Percentiles rank a stretch among this genome's conserved stretches.
Conservation (phyloP, 2,329 filamentous ascomycete genomes). For the Pestalotiopsis fici region DNA sequence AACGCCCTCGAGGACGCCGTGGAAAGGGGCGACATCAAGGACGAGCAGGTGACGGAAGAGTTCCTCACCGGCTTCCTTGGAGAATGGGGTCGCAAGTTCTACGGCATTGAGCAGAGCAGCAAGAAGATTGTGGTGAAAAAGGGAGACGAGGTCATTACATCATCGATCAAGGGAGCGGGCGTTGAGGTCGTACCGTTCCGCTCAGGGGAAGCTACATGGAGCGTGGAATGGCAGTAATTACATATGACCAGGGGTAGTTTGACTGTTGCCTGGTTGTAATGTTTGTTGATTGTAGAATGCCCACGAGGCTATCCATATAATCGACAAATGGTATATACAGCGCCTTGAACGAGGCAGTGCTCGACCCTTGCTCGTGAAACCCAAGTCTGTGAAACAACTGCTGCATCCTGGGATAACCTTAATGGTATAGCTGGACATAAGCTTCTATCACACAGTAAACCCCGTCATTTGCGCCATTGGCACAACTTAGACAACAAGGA, state of each 20-base stretch:
- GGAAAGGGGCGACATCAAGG: constrained; percentile 24
- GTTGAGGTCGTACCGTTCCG: constrained; percentile 68
- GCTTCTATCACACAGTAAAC: neutral
- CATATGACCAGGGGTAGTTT: neutral
- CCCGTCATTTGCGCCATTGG: neutral
- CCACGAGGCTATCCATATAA: neutral
- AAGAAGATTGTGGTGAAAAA: constrained; percentile 13
- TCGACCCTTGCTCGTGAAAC: neutral
- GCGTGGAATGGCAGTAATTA: constrained; percentile 43
- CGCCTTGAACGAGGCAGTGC: neutral
- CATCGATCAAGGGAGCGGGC: constrained; percentile 54
- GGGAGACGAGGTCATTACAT: constrained; percentile 47
- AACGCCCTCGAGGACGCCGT: constrained; percentile 53
- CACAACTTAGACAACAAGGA: neutral
- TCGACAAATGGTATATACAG: neutral
- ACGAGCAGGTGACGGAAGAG: constrained; percentile 28
- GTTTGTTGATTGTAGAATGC: neutral
- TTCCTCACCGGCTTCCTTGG: constrained; percentile 29
- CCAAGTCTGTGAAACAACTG: neutral
- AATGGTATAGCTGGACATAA: neutral
- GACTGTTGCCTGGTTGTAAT: neutral
- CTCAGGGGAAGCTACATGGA: constrained; percentile 62
- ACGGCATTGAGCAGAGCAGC: constrained; percentile 13
- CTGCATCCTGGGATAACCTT: neutral
- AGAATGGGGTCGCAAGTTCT: constrained; percentile 27